These are phyloP conservation scores for Echinochloa phyllopogon DNA, from an alignment of 176 grass and related monocot genomes.

Conservation along the genomic window DNA sequence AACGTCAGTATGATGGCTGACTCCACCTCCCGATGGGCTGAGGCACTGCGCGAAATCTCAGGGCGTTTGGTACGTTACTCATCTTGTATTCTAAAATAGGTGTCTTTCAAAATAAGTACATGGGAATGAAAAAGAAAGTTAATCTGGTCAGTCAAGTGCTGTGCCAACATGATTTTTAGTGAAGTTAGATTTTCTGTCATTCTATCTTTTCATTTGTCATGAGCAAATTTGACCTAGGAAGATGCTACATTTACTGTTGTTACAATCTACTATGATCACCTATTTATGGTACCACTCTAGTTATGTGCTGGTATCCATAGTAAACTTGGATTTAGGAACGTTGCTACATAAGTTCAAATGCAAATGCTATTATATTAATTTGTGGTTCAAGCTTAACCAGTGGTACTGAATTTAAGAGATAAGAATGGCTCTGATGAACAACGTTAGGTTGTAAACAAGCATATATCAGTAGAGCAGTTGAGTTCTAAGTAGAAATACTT, in stretches of 20 bases:
- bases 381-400: not conserved
- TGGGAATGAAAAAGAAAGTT: not conserved
- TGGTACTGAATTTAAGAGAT: not conserved
- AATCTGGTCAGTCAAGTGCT: constrained; percentile 6
- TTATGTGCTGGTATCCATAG: not conserved
- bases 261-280: not conserved
- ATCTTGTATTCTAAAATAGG: not conserved
- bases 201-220: not conserved
- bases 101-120: not conserved
- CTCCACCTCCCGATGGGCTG: constrained; percentile 87
- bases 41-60: constrained; percentile 81
- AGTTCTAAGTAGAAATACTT: not conserved
- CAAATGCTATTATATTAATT: not conserved
- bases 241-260: not conserved
- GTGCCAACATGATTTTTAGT: not conserved
- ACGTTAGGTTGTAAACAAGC: not conserved
- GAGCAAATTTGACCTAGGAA: not conserved
- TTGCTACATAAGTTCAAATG: not conserved
- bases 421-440: not conserved
- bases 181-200: not conserved
- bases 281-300: constrained; percentile 18
- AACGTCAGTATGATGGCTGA: constrained; percentile 99
- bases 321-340: not conserved
- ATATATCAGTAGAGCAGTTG: not conserved
- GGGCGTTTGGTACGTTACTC: constrained; percentile 59